Base-by-base conservation (phyloP, 2,329 filamentous ascomycete species). In the Aspergillus cejpii region DNA sequence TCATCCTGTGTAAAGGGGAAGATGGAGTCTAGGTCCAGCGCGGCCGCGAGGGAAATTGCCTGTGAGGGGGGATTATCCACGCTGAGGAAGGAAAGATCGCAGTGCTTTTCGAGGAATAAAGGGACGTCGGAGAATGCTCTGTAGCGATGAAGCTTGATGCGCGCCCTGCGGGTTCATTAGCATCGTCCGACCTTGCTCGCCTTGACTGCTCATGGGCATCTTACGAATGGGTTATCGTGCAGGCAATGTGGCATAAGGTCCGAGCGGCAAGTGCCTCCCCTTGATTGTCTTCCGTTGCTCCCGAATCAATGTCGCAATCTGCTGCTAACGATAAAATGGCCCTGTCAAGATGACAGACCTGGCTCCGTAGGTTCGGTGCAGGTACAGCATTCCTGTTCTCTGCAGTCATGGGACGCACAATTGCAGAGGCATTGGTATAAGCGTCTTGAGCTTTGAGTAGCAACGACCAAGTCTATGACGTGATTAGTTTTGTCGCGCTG, bases 1-100 rank as follows among this genome's bases (percentile, higher is more conserved):
- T 59, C 48, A 28, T 57, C 41, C 37, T 53, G 48, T 10, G 51
- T 56, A 39, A 60, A 60, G 1, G 58, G 57, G 12, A 60, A 59
- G 7, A 29, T 38, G 1, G 40, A 29, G 12, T 52, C 38, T 3
- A 48, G n/a, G 15, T 31, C 28, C 28, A 14, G 5, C 28, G n/a
- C 12, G 12, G n/a, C 28, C 28, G 28, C n/a, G 10, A 31, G 7
- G 2, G 28, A 15, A 1, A 14, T 14, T 6, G n/a, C 8, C n/a
- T 31, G 28, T 3, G 28, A 31, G 5, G 14, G 11, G 15, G 46
- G 40, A 15, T 42, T 27, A 7, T 51, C 29, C 15, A 24, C 48
- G 27, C 54, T 52, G 12, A 57, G 53, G 10, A 55, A 51, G 2
- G 47, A 26, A 14, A 58, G 50, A 20, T 60, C 55, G 20, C 57